phyloP scores from a whole-genome alignment of 73 alveolate species.

The Paramecium sonneborni region DNA sequence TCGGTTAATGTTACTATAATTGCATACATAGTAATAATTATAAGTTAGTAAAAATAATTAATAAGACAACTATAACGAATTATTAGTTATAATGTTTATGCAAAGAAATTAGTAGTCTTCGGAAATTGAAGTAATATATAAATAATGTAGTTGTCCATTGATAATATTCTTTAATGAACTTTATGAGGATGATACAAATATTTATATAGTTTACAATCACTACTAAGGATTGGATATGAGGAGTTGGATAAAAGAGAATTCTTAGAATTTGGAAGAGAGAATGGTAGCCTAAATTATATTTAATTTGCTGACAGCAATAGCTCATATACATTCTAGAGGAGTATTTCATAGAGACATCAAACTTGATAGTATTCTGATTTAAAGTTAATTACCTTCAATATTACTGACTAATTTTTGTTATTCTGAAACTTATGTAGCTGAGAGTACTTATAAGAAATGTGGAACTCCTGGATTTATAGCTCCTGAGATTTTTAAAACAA shows the following conservation, averaged over 20 bases:
- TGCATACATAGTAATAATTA: slow-evolving; percentile 30
- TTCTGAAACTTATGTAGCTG: not conserved
- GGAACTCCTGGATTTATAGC: slow-evolving; percentile 58
- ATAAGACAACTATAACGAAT: slow-evolving; percentile 17
- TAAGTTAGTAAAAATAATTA: slow-evolving; percentile 8
- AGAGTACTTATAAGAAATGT: slow-evolving; percentile 20
- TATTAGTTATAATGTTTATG: not conserved
- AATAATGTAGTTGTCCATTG: not conserved
- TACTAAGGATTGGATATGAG: slow-evolving; percentile 4
- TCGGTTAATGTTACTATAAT: slow-evolving; percentile 40
- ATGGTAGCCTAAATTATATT: slow-evolving; percentile 12
- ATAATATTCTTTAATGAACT: slow-evolving; percentile 15
- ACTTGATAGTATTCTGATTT: slow-evolving; percentile 2
- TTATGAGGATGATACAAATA: slow-evolving; percentile 18
- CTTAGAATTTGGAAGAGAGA: not conserved
- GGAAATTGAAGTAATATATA: not conserved
- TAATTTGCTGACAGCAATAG: not conserved
- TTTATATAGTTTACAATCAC: not conserved
- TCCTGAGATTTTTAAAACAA: slow-evolving; percentile 52
- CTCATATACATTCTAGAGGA: slow-evolving; percentile 48
- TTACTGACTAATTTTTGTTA: slow-evolving; percentile 41
- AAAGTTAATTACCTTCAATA: not conserved
- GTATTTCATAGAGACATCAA: slow-evolving; percentile 53
- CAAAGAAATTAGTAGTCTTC: slow-evolving; percentile 17
- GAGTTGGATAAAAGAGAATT: not conserved